Base-by-base conservation (phyloP, 2,329 filamentous ascomycete genomes). In the Furcasterigmium sp. region DNA sequence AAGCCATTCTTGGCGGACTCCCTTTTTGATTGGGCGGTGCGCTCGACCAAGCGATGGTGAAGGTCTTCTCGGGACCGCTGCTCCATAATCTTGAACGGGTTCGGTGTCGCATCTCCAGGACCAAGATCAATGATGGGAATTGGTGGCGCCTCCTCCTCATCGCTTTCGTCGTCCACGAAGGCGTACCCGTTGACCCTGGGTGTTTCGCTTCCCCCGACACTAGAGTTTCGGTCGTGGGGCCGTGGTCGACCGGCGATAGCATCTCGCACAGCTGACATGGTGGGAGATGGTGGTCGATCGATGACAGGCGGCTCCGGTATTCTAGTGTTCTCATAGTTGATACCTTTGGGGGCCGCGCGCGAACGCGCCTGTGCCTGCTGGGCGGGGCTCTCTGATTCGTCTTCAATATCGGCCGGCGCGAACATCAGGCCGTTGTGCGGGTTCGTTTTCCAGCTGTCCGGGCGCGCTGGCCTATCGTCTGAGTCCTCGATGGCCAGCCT, bases 401-500 rank as follows among this genome's bases (percentile, higher is more conserved):
- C 79, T n/a, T 79, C 78, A 3, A 84, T 62, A 17, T 81, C 75
- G 4, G 87, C 82, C 0, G 85, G 84, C 2, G 64, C 64, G 61
- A 96, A 98, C 91, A 98, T 97, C 50, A 98, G 73, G 7, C 75
- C 74, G 61, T 97, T 98, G 49, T 84, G 79, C 3, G 91, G 84
- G 5, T 76, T 74, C 3, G 79, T 74, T 44, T 83, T 84, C 84
- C 91, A 95, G 8, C 77, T 73, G 50, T 95, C 82, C 17, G 90
- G 78, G 50, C 83, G 80, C 0, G 91, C 89, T 21, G 87, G 86
- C 5, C 89, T 79, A 19, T 85, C 75, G 47, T 85, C 80, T 18
- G 72, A 70, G 57, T 88, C 82, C 48, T 78, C 76, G 47, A 89
- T 82, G 3, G 81, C 77, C 2, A 84, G 64, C 39, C 75, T 71